These are phyloP conservation scores for Flaveria brownii DNA, from an alignment of 129 eudicot genomes.

Conservation along the genomic window DNA sequence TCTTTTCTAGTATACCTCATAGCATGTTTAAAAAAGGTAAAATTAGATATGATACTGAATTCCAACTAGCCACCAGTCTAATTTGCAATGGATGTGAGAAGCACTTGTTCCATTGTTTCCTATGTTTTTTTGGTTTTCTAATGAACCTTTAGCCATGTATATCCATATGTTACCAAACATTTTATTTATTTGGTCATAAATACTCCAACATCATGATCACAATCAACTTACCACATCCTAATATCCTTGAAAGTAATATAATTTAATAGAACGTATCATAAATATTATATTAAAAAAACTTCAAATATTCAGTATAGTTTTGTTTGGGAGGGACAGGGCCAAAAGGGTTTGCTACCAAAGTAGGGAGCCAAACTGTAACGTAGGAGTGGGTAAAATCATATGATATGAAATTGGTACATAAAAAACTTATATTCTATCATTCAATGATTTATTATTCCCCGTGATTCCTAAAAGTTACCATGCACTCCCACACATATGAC, in stretches of 20 bases:
- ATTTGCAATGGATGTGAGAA: too few species aligned
- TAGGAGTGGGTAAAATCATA: constrained; percentile 14
- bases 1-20: too few species aligned
- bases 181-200: not conserved
- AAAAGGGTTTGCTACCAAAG: constrained; percentile 25
- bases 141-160: too few species aligned
- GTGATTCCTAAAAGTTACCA: constrained; percentile 34
- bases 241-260: not conserved
- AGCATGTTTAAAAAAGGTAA: too few species aligned
- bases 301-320: not conserved
- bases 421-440: constrained; percentile 20
- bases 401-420: constrained; percentile 20
- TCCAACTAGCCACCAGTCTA: too few species aligned
- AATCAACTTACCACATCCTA: not conserved
- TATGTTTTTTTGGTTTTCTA: too few species aligned
- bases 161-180: too few species aligned
- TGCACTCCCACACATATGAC: constrained; percentile 22
- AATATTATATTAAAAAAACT: not conserved
- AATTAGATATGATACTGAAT: too few species aligned
- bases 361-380: constrained; percentile 23
- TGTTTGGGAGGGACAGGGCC: constrained; percentile 22
- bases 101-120: too few species aligned
- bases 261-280: not conserved
- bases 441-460: constrained; percentile 25
- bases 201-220: not conserved